A percentile compares a stretch with the other conserved stretches of the same genome.
Evolutionary conservation across 257 asterid species (phyloP).

Genomic region (Voacanga thouarsii): DNA sequence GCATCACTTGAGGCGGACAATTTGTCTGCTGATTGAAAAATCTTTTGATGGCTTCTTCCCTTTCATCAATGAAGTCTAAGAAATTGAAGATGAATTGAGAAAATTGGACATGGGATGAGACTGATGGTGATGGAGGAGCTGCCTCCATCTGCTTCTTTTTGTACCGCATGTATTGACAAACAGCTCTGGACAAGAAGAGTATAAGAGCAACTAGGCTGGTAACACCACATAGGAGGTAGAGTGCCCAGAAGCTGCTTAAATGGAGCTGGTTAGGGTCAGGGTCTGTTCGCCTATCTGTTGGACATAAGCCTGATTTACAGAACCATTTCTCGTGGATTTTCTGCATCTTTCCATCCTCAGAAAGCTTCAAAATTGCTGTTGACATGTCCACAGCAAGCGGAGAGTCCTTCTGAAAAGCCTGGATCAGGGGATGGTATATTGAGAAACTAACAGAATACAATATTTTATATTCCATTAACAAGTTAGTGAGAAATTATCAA

Average conservation of each 20-base stretch:
- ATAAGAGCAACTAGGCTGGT: conserved; percentile 17
- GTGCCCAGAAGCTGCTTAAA: conserved; percentile 76
- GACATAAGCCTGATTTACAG: conserved; percentile 44
- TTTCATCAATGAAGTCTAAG: conserved; percentile 40
- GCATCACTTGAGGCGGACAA: conserved; percentile 17
- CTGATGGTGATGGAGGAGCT: conserved; percentile 8
- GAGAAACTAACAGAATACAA: background rate
- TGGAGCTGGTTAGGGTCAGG: conserved; percentile 63
- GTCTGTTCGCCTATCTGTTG: conserved; percentile 40
- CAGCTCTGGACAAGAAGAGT: conserved; percentile 22
- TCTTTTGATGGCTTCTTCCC: conserved; percentile 40
- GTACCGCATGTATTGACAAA: conserved; percentile 28
- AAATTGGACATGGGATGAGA: conserved; percentile 18
- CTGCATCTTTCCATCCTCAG: conserved; percentile 64
- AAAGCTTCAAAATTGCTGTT: conserved; percentile 57
- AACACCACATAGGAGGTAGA: conserved; percentile 58
- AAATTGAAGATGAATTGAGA: conserved; percentile 24
- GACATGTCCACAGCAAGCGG: conserved; percentile 78
- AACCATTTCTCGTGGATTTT: conserved; percentile 68
- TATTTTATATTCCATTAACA: background rate
- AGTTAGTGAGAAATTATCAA: background rate
- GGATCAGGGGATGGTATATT: background rate
- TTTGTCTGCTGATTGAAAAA: conserved; percentile 26
- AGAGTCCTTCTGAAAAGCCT: conserved; percentile 80
- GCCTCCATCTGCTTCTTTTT: conserved; percentile 26